Conservation (phyloP, 495 filamentous ascomycete species). For the Cladorrhinum samala region DNA sequence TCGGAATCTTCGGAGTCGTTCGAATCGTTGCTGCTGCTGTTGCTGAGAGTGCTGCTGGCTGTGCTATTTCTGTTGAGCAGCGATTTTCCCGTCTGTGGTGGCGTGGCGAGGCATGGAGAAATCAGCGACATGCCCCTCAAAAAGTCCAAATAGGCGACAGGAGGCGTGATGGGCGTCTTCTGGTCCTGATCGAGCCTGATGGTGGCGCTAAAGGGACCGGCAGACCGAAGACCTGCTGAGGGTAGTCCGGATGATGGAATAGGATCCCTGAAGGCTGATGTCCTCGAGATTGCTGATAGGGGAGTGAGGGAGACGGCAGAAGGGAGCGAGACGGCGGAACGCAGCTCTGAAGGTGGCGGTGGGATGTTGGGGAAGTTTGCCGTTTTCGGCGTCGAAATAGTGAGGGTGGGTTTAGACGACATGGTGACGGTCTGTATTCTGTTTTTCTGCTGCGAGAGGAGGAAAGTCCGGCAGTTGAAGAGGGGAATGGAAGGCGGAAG, state of each 20-base stretch:
- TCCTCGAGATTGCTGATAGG: conserved; percentile 27
- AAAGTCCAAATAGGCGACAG: conserved; percentile 86
- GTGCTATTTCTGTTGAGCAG: conserved; percentile 34
- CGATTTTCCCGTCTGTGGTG: conserved; percentile 35
- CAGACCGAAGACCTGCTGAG: conserved; percentile 31
- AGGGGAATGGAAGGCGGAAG: conserved; percentile 11
- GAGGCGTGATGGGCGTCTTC: conserved; percentile 86
- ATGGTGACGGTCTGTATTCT: conserved; percentile 31
- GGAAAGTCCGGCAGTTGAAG: conserved; percentile 31
- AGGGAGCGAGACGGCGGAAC: conserved; percentile 41
- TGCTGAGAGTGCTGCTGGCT: conserved; percentile 22
- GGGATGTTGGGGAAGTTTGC: conserved; percentile 76
- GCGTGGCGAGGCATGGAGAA: conserved; percentile 53
- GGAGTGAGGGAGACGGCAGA: conserved; percentile 29
- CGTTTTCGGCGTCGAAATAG: conserved; percentile 69
- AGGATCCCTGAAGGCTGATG: conserved; percentile 29
- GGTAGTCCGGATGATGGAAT: conserved; percentile 26
- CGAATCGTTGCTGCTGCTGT: conserved; percentile 26
- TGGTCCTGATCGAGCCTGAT: conserved; percentile 31
- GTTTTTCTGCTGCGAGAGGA: too few species aligned
- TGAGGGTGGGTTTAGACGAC: conserved; percentile 59
- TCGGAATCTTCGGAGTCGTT: conserved; percentile 29
- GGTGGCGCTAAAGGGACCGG: conserved; percentile 27
- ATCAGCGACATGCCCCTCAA: conserved; percentile 61
- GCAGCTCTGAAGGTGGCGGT: conserved; percentile 40